A percentile compares a stretch with the other conserved stretches of the same genome.
Evolutionary conservation across 345 rosid genomes (phyloP).

Genomic region (Turritis glabra): DNA sequence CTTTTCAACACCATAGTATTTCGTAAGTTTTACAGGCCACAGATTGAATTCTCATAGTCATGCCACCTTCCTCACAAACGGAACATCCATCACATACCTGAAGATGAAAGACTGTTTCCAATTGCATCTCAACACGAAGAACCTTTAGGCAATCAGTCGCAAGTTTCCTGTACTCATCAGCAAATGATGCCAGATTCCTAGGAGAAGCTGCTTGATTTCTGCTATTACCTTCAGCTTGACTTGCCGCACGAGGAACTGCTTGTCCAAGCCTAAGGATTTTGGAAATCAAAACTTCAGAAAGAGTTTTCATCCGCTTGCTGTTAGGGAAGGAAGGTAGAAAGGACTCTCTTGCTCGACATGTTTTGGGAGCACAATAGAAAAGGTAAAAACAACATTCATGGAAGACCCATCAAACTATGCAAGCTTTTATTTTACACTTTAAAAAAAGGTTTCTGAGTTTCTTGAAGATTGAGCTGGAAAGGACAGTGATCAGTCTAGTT

Average conservation of each 20-base stretch:
- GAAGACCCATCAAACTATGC: slow-evolving; percentile 16
- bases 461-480: slow-evolving; percentile 3
- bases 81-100: slow-evolving; percentile 59
- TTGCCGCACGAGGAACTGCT: slow-evolving; percentile 52
- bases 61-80: background rate
- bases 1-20: slow-evolving; percentile 49
- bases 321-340: background rate
- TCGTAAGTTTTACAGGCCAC: slow-evolving; percentile 31
- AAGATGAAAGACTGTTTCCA: slow-evolving; percentile 90
- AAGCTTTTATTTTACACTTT: slow-evolving; percentile 24
- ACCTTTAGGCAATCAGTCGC: slow-evolving; percentile 96
- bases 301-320: slow-evolving; percentile 3
- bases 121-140: slow-evolving; percentile 96
- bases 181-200: slow-evolving; percentile 73
- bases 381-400: background rate
- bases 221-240: slow-evolving; percentile 53
- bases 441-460: slow-evolving; percentile 8
- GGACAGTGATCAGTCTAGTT: slow-evolving; percentile 17
- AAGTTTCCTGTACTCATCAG: slow-evolving; percentile 89
- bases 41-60: background rate
- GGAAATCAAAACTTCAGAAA: slow-evolving; percentile 22
- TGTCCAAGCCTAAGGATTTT: slow-evolving; percentile 66
- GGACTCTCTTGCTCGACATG: slow-evolving; percentile 7
- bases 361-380: background rate
- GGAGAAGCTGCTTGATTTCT: slow-evolving; percentile 48